phyloP scores from a whole-genome alignment of 371 early-diverging fungal species.

The Zancudomyces culisetae region DNA sequence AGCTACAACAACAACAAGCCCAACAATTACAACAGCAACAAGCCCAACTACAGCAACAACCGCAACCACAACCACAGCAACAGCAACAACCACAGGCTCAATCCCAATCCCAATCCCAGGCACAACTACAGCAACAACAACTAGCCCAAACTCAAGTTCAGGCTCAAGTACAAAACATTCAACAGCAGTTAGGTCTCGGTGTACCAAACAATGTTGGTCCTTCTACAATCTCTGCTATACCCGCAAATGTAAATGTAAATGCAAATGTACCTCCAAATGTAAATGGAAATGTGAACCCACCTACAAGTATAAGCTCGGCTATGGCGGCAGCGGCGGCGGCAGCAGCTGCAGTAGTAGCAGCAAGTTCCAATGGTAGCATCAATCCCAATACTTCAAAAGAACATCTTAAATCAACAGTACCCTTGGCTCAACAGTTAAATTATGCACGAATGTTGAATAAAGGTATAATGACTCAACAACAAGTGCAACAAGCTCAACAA shows the following conservation, averaged over 20 bases:
- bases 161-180: slow-evolving; percentile 1
- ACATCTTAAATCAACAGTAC: neutral
- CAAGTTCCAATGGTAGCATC: neutral
- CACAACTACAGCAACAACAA: slow-evolving; percentile 11
- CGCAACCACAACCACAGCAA: slow-evolving; percentile 6
- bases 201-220: too few species aligned
- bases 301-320: too few species aligned
- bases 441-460: too few species aligned
- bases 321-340: slow-evolving; percentile 5
- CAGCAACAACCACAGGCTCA: slow-evolving; percentile 5
- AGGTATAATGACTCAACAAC: neutral
- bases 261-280: too few species aligned
- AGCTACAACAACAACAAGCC: slow-evolving; percentile 5
- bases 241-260: too few species aligned
- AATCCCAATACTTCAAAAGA: neutral
- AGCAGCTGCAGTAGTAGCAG: slow-evolving; percentile 5
- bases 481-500: slow-evolving; percentile 4
- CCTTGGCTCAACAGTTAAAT: neutral
- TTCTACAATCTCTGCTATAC: too few species aligned
- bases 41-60: slow-evolving; percentile 9
- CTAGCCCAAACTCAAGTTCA: slow-evolving; percentile 8
- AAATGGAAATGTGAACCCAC: too few species aligned
- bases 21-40: slow-evolving; percentile 7
- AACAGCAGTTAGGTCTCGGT: too few species aligned
- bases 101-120: slow-evolving; percentile 13